These are phyloP conservation scores for Chlorella sp. DNA, from an alignment of 139 green algal genomes.

Conservation along the genomic window DNA sequence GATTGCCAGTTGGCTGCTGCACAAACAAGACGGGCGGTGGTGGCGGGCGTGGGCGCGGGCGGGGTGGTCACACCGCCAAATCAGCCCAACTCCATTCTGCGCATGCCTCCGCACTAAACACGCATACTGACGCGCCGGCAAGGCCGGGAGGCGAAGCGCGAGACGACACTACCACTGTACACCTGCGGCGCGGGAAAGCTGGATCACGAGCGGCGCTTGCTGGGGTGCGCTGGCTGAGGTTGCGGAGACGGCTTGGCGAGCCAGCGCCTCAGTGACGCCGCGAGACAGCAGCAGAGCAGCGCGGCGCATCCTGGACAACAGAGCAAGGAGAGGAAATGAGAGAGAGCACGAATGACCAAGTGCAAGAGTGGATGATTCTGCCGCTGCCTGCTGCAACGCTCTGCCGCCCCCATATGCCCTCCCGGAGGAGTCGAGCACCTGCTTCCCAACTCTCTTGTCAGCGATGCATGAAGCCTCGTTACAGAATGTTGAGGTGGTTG, in stretches of 20 bases:
- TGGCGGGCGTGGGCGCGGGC: background rate
- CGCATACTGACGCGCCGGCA: no score
- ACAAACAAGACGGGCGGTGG: background rate
- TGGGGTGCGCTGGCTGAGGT: background rate
- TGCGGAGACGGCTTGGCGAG: background rate
- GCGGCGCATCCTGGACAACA: background rate
- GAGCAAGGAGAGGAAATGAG: background rate
- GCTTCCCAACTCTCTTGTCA: background rate
- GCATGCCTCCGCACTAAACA: no score
- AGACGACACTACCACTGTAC: no score
- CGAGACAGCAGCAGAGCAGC: background rate
- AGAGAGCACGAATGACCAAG: no score
- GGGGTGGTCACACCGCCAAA: background rate
- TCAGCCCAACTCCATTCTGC: no score
- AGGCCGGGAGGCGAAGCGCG: no score
- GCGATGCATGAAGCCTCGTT: background rate
- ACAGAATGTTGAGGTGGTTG: no score
- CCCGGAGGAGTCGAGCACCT: background rate
- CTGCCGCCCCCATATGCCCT: background rate
- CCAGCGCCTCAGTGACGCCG: background rate
- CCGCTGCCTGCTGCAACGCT: background rate
- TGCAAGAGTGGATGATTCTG: background rate
- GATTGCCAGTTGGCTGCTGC: background rate
- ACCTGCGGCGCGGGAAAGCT: background rate
- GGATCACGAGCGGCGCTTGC: background rate